Percentiles rank a stretch among this genome's conserved stretches.
phyloP scores from a whole-genome alignment of 2,329 filamentous ascomycete species.

The Calonectria crousiana region DNA sequence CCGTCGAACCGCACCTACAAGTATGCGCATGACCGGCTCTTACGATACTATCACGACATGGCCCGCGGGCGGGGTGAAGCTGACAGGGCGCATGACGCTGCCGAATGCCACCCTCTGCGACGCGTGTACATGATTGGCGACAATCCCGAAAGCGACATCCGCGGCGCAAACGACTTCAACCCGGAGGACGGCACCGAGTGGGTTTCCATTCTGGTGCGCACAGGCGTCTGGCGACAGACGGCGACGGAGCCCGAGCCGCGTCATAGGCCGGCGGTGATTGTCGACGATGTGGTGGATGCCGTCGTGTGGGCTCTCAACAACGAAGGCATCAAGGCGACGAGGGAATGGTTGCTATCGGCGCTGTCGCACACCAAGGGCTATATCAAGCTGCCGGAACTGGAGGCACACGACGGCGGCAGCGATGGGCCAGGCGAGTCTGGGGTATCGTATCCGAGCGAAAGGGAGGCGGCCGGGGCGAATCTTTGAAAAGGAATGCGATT shows the following conservation, averaged over 20 bases:
- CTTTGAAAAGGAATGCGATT: constrained; percentile 22
- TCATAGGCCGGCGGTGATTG: constrained; percentile 73
- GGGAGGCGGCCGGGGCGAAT: constrained; percentile 36
- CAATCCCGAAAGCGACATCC: constrained; percentile 90
- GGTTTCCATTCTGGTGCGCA: constrained; percentile 82
- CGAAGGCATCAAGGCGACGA: constrained; percentile 57
- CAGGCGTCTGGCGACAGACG: constrained; percentile 76
- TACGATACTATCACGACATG: constrained; percentile 60
- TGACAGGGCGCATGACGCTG: constrained; percentile 24
- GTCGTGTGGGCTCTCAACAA: constrained; percentile 80
- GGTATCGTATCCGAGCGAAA: constrained; percentile 37
- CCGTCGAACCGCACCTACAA: constrained; percentile 82
- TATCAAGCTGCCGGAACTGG: constrained; percentile 41
- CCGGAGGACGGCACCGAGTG: constrained; percentile 79
- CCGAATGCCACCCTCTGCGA: constrained; percentile 65
- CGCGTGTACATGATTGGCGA: constrained; percentile 96
- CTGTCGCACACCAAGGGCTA: constrained; percentile 44
- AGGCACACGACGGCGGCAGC: constrained; percentile 15
- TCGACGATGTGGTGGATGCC: constrained; percentile 81
- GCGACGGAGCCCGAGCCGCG: constrained; percentile 61
- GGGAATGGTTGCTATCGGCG: constrained; percentile 47
- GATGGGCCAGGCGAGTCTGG: constrained; percentile 1
- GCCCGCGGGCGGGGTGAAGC: constrained; percentile 30
- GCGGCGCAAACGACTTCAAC: constrained; percentile 82
- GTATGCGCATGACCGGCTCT: constrained; percentile 80